A percentile compares a stretch with the other conserved stretches of the same genome.
phyloP scores from a whole-genome alignment of 495 filamentous ascomycete genomes.

The Tuber melanosporum region DNA sequence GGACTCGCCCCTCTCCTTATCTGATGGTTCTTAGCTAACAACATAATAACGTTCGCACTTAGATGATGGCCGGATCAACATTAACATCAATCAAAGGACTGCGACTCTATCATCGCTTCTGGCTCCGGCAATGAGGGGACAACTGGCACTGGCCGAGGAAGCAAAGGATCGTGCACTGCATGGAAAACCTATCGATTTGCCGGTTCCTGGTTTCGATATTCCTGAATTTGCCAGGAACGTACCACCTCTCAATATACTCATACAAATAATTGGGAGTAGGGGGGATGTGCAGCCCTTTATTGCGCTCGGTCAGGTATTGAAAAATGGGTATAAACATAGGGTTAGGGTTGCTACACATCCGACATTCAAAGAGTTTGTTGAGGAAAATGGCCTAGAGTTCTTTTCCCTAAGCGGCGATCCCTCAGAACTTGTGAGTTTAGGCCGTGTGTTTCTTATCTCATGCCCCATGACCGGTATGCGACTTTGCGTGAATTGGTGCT shows the following conservation, averaged over 20 bases:
- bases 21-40: conserved; percentile 66
- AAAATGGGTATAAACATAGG: conserved; percentile 59
- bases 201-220: conserved; percentile 50
- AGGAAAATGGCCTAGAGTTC: conserved; percentile 51
- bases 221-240: conserved; percentile 44
- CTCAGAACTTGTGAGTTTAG: conserved; percentile 59
- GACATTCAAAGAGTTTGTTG: conserved; percentile 61
- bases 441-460: conserved; percentile 77
- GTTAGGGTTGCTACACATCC: conserved; percentile 66
- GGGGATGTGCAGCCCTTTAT: conserved; percentile 76
- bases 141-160: conserved; percentile 49
- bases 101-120: conserved; percentile 59
- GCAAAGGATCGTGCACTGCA: conserved; percentile 43
- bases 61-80: conserved; percentile 63
- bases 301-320: conserved; percentile 61
- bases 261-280: conserved; percentile 70
- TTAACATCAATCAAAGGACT: conserved; percentile 62
- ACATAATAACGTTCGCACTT: conserved; percentile 52
- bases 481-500: conserved; percentile 64
- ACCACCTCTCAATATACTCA: conserved; percentile 59
- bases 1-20: conserved; percentile 46
- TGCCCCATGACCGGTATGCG: conserved; percentile 68
- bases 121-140: conserved; percentile 57
- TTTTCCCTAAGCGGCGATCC: conserved; percentile 67
- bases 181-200: conserved; percentile 43